Percentiles rank a stretch among this genome's conserved stretches.
These are phyloP conservation scores for Orbilia brochopaga DNA, from an alignment of 2,329 filamentous ascomycete genomes.

Conservation along the genomic window DNA sequence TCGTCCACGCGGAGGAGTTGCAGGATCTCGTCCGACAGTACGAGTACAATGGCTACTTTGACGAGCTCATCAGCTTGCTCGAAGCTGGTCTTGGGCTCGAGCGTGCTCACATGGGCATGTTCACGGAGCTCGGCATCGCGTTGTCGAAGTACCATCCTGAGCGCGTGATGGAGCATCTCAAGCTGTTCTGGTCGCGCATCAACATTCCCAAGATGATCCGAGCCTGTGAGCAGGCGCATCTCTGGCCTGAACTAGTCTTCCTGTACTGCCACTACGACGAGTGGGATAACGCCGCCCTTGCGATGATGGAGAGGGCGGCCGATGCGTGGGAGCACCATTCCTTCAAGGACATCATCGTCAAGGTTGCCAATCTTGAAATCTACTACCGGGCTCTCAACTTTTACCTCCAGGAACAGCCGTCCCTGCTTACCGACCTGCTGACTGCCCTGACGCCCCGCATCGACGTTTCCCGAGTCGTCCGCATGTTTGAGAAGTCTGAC, in stretches of 20 bases:
- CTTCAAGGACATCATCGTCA: constrained; percentile 98
- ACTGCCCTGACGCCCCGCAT: constrained; percentile 90
- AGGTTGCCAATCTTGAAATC: constrained; percentile 97
- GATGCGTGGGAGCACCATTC: constrained; percentile 99
- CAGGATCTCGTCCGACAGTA: constrained; percentile 94
- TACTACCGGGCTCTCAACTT: constrained; percentile 76
- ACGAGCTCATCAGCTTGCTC: constrained; percentile 91
- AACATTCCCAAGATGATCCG: constrained; percentile 97
- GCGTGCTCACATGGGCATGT: constrained; percentile 94
- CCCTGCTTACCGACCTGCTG: constrained; percentile 91
- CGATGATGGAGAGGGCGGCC: constrained; percentile 96
- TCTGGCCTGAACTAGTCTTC: constrained; percentile 98
- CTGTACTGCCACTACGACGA: constrained; percentile 98
- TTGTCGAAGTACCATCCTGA: constrained; percentile 94
- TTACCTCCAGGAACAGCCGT: constrained; percentile 86
- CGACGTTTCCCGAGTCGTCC: constrained; percentile 91
- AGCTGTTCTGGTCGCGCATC: constrained; percentile 97
- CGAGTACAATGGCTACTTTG: constrained; percentile 95
- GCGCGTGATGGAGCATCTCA: constrained; percentile 96
- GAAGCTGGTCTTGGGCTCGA: constrained; percentile 95
- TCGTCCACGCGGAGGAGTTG: constrained; percentile 95
- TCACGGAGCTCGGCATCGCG: constrained; percentile 89
- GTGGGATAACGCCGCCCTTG: constrained; percentile 93
- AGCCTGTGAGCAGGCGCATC: constrained; percentile 88
- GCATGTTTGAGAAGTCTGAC: constrained; percentile 98